Conservation (phyloP, 768 basidiomycete species). For the Pleurotus eryngii region DNA sequence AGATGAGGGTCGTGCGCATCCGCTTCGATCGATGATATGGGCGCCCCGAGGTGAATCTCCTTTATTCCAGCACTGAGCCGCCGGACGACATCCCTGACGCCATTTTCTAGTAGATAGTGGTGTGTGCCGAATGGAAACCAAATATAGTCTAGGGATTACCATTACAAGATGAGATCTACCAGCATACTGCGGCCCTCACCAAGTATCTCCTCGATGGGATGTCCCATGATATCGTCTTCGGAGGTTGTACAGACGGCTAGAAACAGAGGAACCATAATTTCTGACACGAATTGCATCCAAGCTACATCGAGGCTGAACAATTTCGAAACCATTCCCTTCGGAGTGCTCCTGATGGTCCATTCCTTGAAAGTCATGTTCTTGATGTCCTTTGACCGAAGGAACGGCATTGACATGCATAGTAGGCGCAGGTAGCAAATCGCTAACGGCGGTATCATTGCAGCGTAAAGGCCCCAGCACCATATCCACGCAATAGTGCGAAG, state of each 20-base stretch:
- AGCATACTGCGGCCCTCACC: conserved; percentile 35
- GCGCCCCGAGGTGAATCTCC: conserved; percentile 53
- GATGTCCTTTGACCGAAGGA: conserved; percentile 18
- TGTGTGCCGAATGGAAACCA: conserved; percentile 64
- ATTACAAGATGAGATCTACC: background rate
- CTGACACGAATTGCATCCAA: conserved; percentile 51
- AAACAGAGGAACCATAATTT: conserved; percentile 61
- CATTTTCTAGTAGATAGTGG: conserved; percentile 63
- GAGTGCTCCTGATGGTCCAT: conserved; percentile 44
- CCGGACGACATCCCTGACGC: conserved; percentile 56
- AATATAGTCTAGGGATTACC: conserved; percentile 52
- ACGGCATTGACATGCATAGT: conserved; percentile 24
- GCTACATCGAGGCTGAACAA: conserved; percentile 43
- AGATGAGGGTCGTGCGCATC: conserved; percentile 31
- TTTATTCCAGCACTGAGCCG: conserved; percentile 42
- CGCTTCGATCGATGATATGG: conserved; percentile 42
- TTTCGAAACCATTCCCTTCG: conserved; percentile 35
- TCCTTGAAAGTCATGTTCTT: conserved; percentile 40
- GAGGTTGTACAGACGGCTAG: conserved; percentile 73
- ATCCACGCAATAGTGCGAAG: background rate
- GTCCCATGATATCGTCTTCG: conserved; percentile 45
- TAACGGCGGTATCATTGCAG: background rate
- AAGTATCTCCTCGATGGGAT: conserved; percentile 64
- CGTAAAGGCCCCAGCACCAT: background rate
- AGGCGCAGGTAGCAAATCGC: conserved; percentile 10